A percentile compares a stretch with the other conserved stretches of the same genome.
Evolutionary conservation across 2,329 filamentous ascomycete species (phyloP).

Genomic region (Colletotrichum nymphaeae): DNA sequence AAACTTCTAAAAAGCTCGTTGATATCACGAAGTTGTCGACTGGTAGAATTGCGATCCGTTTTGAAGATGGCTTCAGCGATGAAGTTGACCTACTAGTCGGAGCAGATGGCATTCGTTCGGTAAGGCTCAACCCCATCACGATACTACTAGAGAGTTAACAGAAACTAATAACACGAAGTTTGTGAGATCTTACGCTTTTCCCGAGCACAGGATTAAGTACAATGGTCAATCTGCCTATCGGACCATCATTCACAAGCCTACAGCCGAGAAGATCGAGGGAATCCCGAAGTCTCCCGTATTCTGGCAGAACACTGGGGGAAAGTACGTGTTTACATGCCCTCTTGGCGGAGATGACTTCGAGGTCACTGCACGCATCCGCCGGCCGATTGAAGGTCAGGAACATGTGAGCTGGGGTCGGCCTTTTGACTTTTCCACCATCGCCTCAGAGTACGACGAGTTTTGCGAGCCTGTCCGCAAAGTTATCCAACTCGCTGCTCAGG

Average conservation of each 20-base stretch:
- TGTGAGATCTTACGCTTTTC: conserved; percentile 53
- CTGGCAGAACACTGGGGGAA: conserved; percentile 45
- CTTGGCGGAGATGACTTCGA: conserved; percentile 48
- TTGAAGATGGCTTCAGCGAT: conserved; percentile 55
- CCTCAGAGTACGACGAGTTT: conserved; percentile 43
- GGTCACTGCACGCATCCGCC: conserved; percentile 43
- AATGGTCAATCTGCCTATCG: conserved; percentile 50
- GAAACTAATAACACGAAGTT: conserved; percentile 40
- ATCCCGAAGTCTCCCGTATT: conserved; percentile 45
- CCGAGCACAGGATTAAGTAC: conserved; percentile 56
- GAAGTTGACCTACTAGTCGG: conserved; percentile 61
- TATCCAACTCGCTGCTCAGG: conserved; percentile 42
- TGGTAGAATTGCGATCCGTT: conserved; percentile 52
- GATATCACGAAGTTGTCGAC: conserved; percentile 49
- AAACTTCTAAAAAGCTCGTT: conserved; percentile 56
- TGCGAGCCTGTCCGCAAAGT: conserved; percentile 44
- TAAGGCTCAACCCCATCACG: conserved; percentile 37
- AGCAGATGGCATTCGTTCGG: conserved; percentile 64
- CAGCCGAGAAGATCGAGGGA: conserved; percentile 42
- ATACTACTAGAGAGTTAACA: no score
- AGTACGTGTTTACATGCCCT: conserved; percentile 48
- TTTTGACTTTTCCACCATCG: conserved; percentile 36
- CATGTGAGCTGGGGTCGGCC: conserved; percentile 46
- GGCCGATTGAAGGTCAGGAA: conserved; percentile 39
- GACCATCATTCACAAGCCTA: conserved; percentile 42